Base-by-base conservation (phyloP, 2,329 filamentous ascomycete species). In the Pezicula rhizophila region DNA sequence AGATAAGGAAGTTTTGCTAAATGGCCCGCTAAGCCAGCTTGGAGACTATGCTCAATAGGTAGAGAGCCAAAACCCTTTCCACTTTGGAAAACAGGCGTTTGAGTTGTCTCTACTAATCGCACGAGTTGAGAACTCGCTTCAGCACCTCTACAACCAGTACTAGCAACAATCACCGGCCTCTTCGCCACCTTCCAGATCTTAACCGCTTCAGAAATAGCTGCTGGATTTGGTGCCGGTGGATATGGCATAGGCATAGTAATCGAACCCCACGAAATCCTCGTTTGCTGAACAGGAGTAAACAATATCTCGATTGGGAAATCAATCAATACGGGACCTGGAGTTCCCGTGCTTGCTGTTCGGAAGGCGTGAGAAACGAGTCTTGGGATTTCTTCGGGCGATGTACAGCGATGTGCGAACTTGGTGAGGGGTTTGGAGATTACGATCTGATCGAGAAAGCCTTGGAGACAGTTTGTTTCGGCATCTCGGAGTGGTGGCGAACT, bases 391-490 rank as follows among this genome's bases (percentile, higher is more conserved):
- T 69, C 69, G 0, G 69, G 66, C 39, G 66, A 66, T 0, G 69
- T 70, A 20, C 73, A 63, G 1, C 70, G 66, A 53, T 73, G 70
- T 2, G 67, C 68, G 47, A 73, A 74, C 45, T 74, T 74, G 7
- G 70, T 73, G 34, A 74, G 52, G 0, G 70, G 69, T 26, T 66
- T 67, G 1, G 70, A 64, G 1, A 69, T 61, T 3, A 74, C 68
- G 4, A 73, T 64, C 49, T 74, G 71, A 52, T 75, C 71, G 49
- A 71, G 68, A 40, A 69, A 70, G 6, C 70, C 72, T 53, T 75
- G 71, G 0, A 74, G 66, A 1, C 65, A 64, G 50, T 75, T 74
- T 20, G 68, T 73, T 52, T 73, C 70, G 6, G 68, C 67, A 49
- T 74, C 70, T 31, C 70, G 63, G 2, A 72, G 59, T 2, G 71